phyloP scores from a whole-genome alignment of 2,329 filamentous ascomycete species.

The Penicillium sp. region DNA sequence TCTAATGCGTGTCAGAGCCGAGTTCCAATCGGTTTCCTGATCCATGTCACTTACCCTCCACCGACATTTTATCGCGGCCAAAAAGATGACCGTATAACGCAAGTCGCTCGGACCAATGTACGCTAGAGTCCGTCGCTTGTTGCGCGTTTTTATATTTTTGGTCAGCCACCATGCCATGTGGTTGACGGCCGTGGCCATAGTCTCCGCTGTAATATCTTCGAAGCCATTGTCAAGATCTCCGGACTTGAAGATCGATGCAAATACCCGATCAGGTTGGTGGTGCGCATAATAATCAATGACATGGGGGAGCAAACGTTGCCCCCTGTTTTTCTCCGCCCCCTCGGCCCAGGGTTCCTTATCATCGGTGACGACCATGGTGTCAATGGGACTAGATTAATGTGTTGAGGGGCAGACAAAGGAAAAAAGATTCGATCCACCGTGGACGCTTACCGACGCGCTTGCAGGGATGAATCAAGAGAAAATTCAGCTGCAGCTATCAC shows the following conservation, averaged over 20 bases:
- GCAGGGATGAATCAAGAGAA: neutral
- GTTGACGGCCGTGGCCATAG: conserved; percentile 10
- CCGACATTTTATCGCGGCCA: conserved; percentile 14
- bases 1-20: neutral
- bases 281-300: conserved; percentile 16
- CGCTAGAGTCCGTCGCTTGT: conserved; percentile 8
- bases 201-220: conserved; percentile 11
- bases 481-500: neutral
- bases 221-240: conserved; percentile 9
- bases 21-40: neutral
- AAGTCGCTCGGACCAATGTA: conserved; percentile 12
- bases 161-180: conserved; percentile 14
- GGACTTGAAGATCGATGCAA: conserved; percentile 8
- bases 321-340: conserved; percentile 13
- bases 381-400: neutral
- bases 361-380: neutral
- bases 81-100: conserved; percentile 10
- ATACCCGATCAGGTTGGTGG: conserved; percentile 14
- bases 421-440: neutral
- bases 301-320: conserved; percentile 14
- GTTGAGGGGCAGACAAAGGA: neutral
- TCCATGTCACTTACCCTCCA: conserved; percentile 11
- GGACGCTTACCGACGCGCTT: neutral
- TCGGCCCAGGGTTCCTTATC: neutral
- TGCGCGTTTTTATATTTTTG: conserved; percentile 5